A percentile compares a stretch with the other conserved stretches of the same genome.
Conservation (phyloP, 2,329 filamentous ascomycete genomes). For the Aspergillus sp. region DNA sequence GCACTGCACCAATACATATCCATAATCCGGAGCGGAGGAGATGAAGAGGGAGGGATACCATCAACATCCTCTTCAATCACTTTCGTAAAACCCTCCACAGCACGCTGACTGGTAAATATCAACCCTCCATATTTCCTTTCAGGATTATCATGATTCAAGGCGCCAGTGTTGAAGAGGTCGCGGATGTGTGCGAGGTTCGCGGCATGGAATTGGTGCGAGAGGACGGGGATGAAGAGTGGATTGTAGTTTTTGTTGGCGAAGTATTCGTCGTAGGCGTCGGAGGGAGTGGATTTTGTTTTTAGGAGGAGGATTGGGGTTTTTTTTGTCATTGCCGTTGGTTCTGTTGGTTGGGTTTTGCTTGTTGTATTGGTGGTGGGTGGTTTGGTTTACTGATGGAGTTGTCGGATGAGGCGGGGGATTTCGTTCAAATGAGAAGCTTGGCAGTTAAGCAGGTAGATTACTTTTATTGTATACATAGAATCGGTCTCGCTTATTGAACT, state of each 20-base stretch:
- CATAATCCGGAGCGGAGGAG: background rate
- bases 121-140: constrained; percentile 37
- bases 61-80: constrained; percentile 26
- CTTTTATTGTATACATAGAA: too few relatives aligned
- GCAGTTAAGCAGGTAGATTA: too few relatives aligned
- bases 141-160: constrained; percentile 12
- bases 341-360: too few relatives aligned
- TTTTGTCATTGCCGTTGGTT: too few relatives aligned
- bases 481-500: too few relatives aligned
- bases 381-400: too few relatives aligned
- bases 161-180: constrained; percentile 29
- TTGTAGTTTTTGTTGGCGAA: constrained; percentile 30
- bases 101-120: constrained; percentile 45
- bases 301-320: constrained; percentile 38
- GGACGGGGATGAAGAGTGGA: constrained; percentile 41
- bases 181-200: constrained; percentile 30
- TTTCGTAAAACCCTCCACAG: constrained; percentile 40
- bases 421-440: too few relatives aligned
- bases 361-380: too few relatives aligned
- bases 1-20: background rate
- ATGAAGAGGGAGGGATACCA: constrained; percentile 13
- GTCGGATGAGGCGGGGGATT: too few relatives aligned
- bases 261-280: constrained; percentile 41
- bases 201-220: constrained; percentile 37
- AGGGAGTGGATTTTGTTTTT: constrained; percentile 41